Conservation (phyloP, 2,329 filamentous ascomycete genomes). For the Ophioceras dolichostomum region DNA sequence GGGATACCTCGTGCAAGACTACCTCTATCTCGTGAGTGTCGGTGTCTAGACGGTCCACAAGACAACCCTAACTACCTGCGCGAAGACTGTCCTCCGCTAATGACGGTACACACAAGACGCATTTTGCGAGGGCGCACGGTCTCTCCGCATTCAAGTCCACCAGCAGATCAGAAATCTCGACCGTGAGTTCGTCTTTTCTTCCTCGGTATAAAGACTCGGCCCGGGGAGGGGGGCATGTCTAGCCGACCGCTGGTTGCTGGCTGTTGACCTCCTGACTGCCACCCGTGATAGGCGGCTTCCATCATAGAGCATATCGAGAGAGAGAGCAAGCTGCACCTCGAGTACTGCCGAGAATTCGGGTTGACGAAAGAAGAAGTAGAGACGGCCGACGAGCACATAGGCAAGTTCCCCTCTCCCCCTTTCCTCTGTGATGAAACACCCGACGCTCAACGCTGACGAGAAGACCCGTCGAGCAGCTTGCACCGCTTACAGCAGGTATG, state of each 20-base stretch:
- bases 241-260: neutral
- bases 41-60: no score
- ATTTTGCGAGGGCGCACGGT: slow-evolving; percentile 80
- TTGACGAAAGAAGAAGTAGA: slow-evolving; percentile 64
- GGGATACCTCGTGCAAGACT: slow-evolving; percentile 83
- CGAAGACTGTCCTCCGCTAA: no score
- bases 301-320: slow-evolving; percentile 67
- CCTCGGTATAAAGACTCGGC: no score
- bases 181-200: slow-evolving; percentile 31
- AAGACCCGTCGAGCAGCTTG: slow-evolving; percentile 18
- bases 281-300: slow-evolving; percentile 19
- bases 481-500: slow-evolving; percentile 23
- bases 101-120: slow-evolving; percentile 50
- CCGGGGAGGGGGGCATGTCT: no score
- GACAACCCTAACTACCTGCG: no score
- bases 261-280: neutral
- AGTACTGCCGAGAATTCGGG: slow-evolving; percentile 73
- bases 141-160: slow-evolving; percentile 78
- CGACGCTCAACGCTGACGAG: neutral
- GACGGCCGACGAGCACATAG: slow-evolving; percentile 60
- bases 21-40: slow-evolving; percentile 70
- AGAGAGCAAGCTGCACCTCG: slow-evolving; percentile 71
- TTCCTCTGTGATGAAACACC: no score
- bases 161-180: slow-evolving; percentile 57
- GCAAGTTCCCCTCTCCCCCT: slow-evolving; percentile 27